Conservation (phyloP, 768 basidiomycete genomes). For the Megacollybia marginata region DNA sequence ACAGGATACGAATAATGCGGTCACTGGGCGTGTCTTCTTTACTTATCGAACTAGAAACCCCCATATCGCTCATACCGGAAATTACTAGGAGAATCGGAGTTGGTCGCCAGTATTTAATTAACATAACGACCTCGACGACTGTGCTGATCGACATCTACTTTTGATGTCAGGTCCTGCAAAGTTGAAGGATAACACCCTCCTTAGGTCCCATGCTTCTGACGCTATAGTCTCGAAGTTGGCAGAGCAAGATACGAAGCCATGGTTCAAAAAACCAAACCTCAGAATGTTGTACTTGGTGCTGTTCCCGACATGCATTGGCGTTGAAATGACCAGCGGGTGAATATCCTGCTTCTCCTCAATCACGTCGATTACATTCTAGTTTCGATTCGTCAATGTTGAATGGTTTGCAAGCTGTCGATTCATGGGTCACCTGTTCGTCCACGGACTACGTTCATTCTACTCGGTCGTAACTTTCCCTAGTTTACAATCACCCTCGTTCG, state of each 20-base stretch:
- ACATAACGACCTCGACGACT: neutral
- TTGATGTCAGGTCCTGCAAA: neutral
- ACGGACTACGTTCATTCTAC: neutral
- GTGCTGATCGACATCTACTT: neutral
- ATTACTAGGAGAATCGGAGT: neutral
- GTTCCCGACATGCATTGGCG: conserved; percentile 53
- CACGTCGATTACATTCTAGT: conserved; percentile 15
- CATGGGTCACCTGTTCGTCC: conserved; percentile 45
- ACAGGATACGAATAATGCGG: neutral
- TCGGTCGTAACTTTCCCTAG: conserved; percentile 19
- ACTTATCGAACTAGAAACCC: neutral
- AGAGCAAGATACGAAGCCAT: conserved; percentile 43
- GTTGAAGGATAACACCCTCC: neutral
- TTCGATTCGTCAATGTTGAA: conserved; percentile 60
- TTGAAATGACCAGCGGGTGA: conserved; percentile 57
- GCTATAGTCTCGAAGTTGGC: conserved; percentile 35
- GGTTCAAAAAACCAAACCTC: conserved; percentile 59
- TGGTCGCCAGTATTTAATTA: neutral
- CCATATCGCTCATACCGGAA: neutral
- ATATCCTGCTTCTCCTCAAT: conserved; percentile 7
- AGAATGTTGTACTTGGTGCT: conserved; percentile 47
- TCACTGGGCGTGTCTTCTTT: neutral
- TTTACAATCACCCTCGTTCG: conserved; percentile 47
- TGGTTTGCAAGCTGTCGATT: conserved; percentile 50
- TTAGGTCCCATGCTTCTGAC: conserved; percentile 12